Evolutionary conservation across 2,329 filamentous ascomycete species (phyloP), one percentile per base, ranked within the genome.

Genomic region (Xylogone sp.): DNA sequence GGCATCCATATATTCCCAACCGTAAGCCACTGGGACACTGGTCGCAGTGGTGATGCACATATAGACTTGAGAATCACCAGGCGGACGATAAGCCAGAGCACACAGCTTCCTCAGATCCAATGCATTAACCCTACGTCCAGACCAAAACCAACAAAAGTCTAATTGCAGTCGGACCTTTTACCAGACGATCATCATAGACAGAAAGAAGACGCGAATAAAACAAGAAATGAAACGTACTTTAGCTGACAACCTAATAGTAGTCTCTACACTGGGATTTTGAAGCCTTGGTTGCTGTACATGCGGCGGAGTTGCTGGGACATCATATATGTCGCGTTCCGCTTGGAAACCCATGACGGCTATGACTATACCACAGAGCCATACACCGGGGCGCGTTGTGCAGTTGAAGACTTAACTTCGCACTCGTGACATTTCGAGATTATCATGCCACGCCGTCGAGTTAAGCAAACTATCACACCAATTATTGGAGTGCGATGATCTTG

Each of bases 81-180:
- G 47, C 47, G 46, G 47, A 51, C n/a, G 5, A 29, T 44, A 56
- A 43, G 21, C 27, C 42, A 46, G 48, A 46, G 44, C 51, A 55
- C 47, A 48, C 53, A 62, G 57, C 45, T 46, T 65, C 63, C 55
- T 64, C 49, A 60, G 49, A 54, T 48, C 49, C 48, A 19, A 51
- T 19, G 50, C 31, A 34, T 43, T 31, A 51, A 20, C 51, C 46
- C 43, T 49, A 45, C 46, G 49, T 43, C 45, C 59, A 60, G 62
- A 62, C 63, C 64, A 67, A 66, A 71, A 78, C 76, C 78, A 73
- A 75, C 66, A 66, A 68, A 62, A 65, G 53, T 45, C 55, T 51
- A 68, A 64, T 63, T 68, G 71, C 69, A 68, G 75, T 84, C 79
- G 72, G 80, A 80, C 81, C 81, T 83, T 84, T 84, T 84, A 83